Conservation (phyloP, 768 basidiomycete genomes). For the Antrodiella citrinella region DNA sequence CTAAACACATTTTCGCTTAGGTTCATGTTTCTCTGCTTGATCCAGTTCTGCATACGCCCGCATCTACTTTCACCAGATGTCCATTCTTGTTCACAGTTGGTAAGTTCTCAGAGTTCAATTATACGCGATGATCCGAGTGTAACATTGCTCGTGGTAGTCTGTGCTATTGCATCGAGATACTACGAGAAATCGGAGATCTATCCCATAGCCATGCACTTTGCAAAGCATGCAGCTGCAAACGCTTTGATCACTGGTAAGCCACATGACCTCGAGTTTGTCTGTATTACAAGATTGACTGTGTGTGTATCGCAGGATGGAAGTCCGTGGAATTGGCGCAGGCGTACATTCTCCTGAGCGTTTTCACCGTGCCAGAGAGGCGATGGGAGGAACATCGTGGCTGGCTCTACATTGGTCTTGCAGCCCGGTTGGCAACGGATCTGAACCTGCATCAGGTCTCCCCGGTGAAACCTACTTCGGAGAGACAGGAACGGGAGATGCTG, state of each 20-base stretch:
- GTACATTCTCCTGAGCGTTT: constrained; percentile 81
- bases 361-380: constrained; percentile 66
- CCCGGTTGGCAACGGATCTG: constrained; percentile 86
- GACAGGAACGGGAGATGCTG: constrained; percentile 72
- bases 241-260: constrained; percentile 70
- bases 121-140: not conserved
- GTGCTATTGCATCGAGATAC: constrained; percentile 80
- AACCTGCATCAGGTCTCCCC: constrained; percentile 77
- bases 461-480: constrained; percentile 65
- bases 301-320: constrained; percentile 25
- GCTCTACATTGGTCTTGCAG: constrained; percentile 82
- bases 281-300: not conserved
- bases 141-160: constrained; percentile 38
- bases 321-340: constrained; percentile 88
- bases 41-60: constrained; percentile 72
- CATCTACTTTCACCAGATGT: constrained; percentile 71
- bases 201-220: constrained; percentile 84
- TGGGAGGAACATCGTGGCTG: constrained; percentile 93
- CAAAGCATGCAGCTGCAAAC: constrained; percentile 73
- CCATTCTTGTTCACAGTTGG: constrained; percentile 89
- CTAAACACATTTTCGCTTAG: constrained; percentile 46
- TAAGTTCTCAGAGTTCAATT: constrained; percentile 24
- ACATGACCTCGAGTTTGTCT: too few relatives aligned
- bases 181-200: constrained; percentile 79
- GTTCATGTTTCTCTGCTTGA: constrained; percentile 73